Percentiles rank a stretch among this genome's conserved stretches.
These are phyloP conservation scores for Collybiopsis luxurians DNA, from an alignment of 768 basidiomycete species.

Conservation along the genomic window DNA sequence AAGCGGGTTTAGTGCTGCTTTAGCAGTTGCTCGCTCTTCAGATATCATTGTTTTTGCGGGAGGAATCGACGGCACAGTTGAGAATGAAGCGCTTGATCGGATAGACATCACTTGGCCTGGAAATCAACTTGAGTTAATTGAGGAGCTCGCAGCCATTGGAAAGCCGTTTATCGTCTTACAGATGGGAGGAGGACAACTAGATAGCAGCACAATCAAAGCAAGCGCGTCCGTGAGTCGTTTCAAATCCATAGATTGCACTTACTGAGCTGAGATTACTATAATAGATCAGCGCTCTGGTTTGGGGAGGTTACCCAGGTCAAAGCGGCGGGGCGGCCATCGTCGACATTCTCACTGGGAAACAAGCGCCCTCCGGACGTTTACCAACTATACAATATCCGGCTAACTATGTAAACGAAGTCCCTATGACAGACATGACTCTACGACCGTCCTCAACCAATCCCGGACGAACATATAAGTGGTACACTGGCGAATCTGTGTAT, in stretches of 20 bases:
- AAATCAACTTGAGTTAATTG: slow-evolving; percentile 48
- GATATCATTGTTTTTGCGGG: slow-evolving; percentile 53
- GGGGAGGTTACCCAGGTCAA: slow-evolving; percentile 59
- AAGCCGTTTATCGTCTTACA: slow-evolving; percentile 55
- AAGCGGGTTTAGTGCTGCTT: slow-evolving; percentile 47
- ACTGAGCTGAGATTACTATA: not conserved
- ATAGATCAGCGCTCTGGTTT: slow-evolving; percentile 51
- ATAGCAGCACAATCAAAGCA: slow-evolving; percentile 42
- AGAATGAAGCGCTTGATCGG: slow-evolving; percentile 47
- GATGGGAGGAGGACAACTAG: slow-evolving; percentile 58
- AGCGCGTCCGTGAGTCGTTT: slow-evolving; percentile 34
- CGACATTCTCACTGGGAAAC: slow-evolving; percentile 50
- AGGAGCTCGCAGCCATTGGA: slow-evolving; percentile 39
- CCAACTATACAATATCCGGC: slow-evolving; percentile 53
- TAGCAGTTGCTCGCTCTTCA: slow-evolving; percentile 45
- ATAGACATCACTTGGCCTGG: slow-evolving; percentile 52
- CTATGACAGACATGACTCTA: slow-evolving; percentile 59
- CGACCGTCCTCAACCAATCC: slow-evolving; percentile 47
- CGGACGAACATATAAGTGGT: slow-evolving; percentile 61
- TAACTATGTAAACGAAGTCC: slow-evolving; percentile 42
- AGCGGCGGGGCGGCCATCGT: slow-evolving; percentile 52
- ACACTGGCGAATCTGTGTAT: slow-evolving; percentile 46
- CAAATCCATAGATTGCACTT: not conserved
- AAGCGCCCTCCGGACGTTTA: slow-evolving; percentile 53
- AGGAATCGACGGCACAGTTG: slow-evolving; percentile 49